Conservation (phyloP, 2,329 filamentous ascomycete genomes). For the Sclerotinia borealis region DNA sequence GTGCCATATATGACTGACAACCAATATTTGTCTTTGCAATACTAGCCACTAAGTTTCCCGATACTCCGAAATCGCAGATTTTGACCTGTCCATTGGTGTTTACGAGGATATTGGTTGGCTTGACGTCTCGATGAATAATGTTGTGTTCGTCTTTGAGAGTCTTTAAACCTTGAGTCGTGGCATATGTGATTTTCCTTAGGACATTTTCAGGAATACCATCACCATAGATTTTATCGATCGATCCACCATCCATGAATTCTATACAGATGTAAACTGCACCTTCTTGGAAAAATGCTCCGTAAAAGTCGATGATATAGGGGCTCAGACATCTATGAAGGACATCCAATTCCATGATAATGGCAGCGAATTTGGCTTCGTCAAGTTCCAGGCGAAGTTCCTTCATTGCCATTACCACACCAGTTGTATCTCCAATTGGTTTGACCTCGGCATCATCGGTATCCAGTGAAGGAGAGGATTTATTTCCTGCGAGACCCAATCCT, state of each 20-base stretch:
- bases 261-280: constrained; percentile 99
- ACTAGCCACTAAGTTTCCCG: constrained; percentile 91
- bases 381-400: constrained; percentile 95
- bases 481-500: constrained; percentile 49
- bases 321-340: constrained; percentile 92
- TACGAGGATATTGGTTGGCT: constrained; percentile 95
- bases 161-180: constrained; percentile 87
- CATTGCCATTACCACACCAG: constrained; percentile 93
- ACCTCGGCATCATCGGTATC: constrained; percentile 30
- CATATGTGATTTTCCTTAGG: constrained; percentile 81
- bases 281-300: constrained; percentile 98
- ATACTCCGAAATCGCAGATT: constrained; percentile 97
- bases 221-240: constrained; percentile 90
- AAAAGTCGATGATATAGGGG: constrained; percentile 97
- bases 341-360: constrained; percentile 96
- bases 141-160: constrained; percentile 95
- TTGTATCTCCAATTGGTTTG: constrained; percentile 33
- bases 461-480: constrained; percentile 34
- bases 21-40: constrained; percentile 99
- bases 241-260: constrained; percentile 98
- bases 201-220: constrained; percentile 87
- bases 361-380: constrained; percentile 93
- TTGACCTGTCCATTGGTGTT: constrained; percentile 90
- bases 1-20: constrained; percentile 99
- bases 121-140: constrained; percentile 97